Evolutionary conservation across 106 monocot genomes (phyloP).

Genomic region (Dendrobium officinale): DNA sequence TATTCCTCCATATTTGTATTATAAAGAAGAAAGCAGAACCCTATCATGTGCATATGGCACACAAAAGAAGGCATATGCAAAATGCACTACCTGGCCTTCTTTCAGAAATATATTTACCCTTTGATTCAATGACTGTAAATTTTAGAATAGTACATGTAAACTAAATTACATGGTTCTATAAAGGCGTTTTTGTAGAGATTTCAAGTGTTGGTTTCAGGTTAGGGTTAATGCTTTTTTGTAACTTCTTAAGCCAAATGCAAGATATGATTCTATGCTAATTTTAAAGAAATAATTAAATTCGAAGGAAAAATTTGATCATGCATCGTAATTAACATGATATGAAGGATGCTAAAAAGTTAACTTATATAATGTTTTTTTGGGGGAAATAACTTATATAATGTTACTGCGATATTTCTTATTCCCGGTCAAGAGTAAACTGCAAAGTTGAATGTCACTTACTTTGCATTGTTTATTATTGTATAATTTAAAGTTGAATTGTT

Average conservation of each 20-base stretch:
- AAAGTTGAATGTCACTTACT: not conserved
- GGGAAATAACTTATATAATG: not conserved
- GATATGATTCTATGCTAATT: not conserved
- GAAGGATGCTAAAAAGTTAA: not conserved
- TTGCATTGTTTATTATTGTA: not conserved
- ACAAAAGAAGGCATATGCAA: not conserved
- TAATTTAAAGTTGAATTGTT: conserved; percentile 1
- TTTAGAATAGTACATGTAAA: not conserved
- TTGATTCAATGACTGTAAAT: not conserved
- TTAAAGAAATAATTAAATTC: not conserved
- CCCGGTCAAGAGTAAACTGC: too few species aligned
- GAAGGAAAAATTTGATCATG: not conserved
- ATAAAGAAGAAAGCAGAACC: not conserved
- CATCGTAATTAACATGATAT: not conserved
- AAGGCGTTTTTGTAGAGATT: not conserved
- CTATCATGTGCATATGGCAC: too few species aligned
- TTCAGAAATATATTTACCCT: not conserved
- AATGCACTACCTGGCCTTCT: not conserved
- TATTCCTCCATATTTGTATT: not conserved
- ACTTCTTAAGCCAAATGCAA: not conserved
- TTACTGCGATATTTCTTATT: not conserved
- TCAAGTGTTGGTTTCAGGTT: not conserved
- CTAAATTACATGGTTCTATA: not conserved
- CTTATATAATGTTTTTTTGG: too few species aligned
- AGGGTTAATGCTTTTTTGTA: not conserved